Conservation (phyloP, 768 basidiomycete genomes). For the Sarcomyxa edulis region DNA sequence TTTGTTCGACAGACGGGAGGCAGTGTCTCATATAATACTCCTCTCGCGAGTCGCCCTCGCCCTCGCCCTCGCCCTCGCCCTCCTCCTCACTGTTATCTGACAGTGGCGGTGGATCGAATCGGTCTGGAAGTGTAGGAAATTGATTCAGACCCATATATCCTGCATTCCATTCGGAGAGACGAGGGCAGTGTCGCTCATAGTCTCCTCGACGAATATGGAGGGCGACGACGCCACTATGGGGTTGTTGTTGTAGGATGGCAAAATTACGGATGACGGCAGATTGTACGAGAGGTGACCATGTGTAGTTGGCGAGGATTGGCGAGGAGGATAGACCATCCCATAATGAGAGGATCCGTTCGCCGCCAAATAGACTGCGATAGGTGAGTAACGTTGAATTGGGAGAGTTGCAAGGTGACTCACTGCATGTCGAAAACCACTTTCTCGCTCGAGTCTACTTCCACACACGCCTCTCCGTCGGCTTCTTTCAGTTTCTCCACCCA, state of each 20-base stretch:
- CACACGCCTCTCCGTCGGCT: slow-evolving; percentile 30
- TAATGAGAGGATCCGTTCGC: slow-evolving; percentile 32
- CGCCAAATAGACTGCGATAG: slow-evolving; percentile 47
- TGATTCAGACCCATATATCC: slow-evolving; percentile 48
- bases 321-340: slow-evolving; percentile 38
- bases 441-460: slow-evolving; percentile 36
- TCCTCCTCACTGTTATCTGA: slow-evolving; percentile 8
- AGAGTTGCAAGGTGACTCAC: slow-evolving; percentile 28
- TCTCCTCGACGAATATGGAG: slow-evolving; percentile 55
- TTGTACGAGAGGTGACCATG: slow-evolving; percentile 49
- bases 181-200: slow-evolving; percentile 48
- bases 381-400: too few relatives aligned
- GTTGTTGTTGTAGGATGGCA: slow-evolving; percentile 26
- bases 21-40: slow-evolving; percentile 38
- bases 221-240: slow-evolving; percentile 30
- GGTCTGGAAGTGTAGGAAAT: slow-evolving; percentile 33
- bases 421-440: slow-evolving; percentile 40
- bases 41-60: slow-evolving; percentile 2
- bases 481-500: slow-evolving; percentile 39
- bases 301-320: slow-evolving; percentile 43
- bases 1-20: slow-evolving; percentile 33
- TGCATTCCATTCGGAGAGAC: slow-evolving; percentile 38
- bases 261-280: slow-evolving; percentile 46
- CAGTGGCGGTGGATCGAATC: slow-evolving; percentile 26
- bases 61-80: neutral